Base-by-base conservation (phyloP, 768 basidiomycete species). In the Hygrophorus pudorinus region DNA sequence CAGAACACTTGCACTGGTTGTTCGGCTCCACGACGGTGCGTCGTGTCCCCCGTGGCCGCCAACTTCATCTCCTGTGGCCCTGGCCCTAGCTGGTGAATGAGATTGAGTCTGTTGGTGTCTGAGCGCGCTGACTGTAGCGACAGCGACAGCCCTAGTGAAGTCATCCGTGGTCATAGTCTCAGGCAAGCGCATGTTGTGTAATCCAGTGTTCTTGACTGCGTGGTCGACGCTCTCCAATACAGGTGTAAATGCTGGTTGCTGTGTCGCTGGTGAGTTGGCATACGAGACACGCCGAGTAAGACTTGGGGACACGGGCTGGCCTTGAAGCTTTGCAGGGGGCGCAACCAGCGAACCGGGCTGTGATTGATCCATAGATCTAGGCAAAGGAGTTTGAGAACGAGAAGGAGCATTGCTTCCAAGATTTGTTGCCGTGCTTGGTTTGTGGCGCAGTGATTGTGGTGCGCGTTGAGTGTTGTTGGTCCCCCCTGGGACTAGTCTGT, bases 1-100 rank as follows among this genome's bases (percentile, higher is more conserved):
- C 48, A 98, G 59, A 1, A 99, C 94, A 48, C 82, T 92, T 4
- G 91, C 85, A 62, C 90, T 94, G 12, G 82, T 83, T 4, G 71
- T 73, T 41, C 96, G 72, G 55, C 91, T 97, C 96, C 96, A 99
- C 36, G 87, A 88, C 5, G 96, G 96, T 2, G 81, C 94, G 53
- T 98, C 94, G 53, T 99, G 96, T 0, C 88, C 91, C 60, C 85
- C 82, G 13, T 73, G 78, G 29, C 68, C 72, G 28, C 60, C 73
- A 4, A 69, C 79, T 5, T 57, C 67, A 3, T 76, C 59, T 3
- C 57, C 66, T 3, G 71, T 72, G 38, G 60, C 51, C 35, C 76
- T 70, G 18, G 61, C 55, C 42, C 75, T 67, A 14, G 65, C 70
- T 24, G 72, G 74, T 4, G 72, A 72, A 24, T 72, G 67, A 3